These are phyloP conservation scores for Teratosphaeria viscida DNA, from an alignment of 2,329 filamentous ascomycete species.

Conservation along the genomic window DNA sequence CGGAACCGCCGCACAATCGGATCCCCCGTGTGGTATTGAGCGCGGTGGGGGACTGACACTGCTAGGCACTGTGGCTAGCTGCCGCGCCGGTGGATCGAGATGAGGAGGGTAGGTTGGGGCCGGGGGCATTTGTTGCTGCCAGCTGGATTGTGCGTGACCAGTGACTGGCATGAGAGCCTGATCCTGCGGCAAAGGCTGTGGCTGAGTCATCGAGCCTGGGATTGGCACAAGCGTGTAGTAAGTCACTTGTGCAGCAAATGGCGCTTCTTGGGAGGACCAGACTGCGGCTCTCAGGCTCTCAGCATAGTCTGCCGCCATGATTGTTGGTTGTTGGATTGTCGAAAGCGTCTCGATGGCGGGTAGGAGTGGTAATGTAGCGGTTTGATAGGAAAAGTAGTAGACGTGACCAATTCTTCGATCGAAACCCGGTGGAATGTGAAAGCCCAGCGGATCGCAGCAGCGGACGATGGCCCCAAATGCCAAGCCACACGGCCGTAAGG, in stretches of 20 bases:
- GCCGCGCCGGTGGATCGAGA: neutral
- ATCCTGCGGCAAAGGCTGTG: neutral
- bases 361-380: no score
- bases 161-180: neutral
- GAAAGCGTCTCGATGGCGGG: no score
- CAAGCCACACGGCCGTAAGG: no score
- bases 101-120: neutral
- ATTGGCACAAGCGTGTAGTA: neutral
- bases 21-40: neutral
- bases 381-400: no score
- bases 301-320: neutral
- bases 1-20: no score
- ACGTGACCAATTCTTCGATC: neutral
- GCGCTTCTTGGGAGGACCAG: neutral
- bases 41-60: neutral
- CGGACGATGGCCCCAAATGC: no score
- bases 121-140: neutral
- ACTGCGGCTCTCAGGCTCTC: neutral
- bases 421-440: neutral
- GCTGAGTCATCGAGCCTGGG: neutral
- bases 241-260: neutral
- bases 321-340: neutral
- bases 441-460: no score
- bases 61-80: neutral
- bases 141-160: neutral